Conservation (phyloP, 1,284 basidiomycete species). For the Afroboletus lepidellus region DNA sequence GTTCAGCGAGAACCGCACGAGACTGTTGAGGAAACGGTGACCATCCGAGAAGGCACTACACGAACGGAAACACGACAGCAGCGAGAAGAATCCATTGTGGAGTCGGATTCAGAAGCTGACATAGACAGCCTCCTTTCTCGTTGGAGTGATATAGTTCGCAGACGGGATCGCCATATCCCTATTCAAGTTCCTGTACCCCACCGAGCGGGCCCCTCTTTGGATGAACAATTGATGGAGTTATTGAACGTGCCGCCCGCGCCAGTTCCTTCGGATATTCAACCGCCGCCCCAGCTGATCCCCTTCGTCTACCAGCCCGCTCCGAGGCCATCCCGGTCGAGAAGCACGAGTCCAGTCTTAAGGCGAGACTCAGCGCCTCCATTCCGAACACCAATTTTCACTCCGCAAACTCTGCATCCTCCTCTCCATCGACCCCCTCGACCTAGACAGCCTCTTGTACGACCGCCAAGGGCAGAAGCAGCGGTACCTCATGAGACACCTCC, state of each 20-base stretch:
- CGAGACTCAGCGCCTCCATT: constrained; percentile 25
- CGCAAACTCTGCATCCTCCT: constrained; percentile 20
- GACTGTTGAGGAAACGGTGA: constrained; percentile 17
- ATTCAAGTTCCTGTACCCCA: constrained; percentile 43
- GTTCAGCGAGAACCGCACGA: constrained; percentile 4
- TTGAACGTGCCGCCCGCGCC: constrained; percentile 44
- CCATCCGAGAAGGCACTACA: constrained; percentile 11
- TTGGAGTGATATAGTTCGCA: constrained; percentile 21
- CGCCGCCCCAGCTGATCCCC: constrained; percentile 52
- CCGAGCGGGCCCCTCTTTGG: constrained; percentile 48
- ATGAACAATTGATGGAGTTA: constrained; percentile 60
- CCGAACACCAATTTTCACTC: constrained; percentile 18
- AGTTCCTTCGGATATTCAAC: constrained; percentile 42
- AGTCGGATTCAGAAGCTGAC: constrained; percentile 27
- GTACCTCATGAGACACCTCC: constrained; percentile 3
- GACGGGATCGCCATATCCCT: constrained; percentile 28
- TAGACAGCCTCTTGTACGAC: constrained; percentile 14
- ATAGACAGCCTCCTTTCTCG: constrained; percentile 27
- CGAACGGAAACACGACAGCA: constrained; percentile 4
- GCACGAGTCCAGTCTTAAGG: constrained; percentile 38
- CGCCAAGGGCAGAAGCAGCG: not conserved
- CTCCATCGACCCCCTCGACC: constrained; percentile 6
- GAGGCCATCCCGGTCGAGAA: constrained; percentile 42
- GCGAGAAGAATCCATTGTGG: constrained; percentile 24
- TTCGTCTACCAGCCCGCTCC: constrained; percentile 53